These are phyloP conservation scores for Leptographium procerum DNA, from an alignment of 2,329 filamentous ascomycete species.

Conservation along the genomic window DNA sequence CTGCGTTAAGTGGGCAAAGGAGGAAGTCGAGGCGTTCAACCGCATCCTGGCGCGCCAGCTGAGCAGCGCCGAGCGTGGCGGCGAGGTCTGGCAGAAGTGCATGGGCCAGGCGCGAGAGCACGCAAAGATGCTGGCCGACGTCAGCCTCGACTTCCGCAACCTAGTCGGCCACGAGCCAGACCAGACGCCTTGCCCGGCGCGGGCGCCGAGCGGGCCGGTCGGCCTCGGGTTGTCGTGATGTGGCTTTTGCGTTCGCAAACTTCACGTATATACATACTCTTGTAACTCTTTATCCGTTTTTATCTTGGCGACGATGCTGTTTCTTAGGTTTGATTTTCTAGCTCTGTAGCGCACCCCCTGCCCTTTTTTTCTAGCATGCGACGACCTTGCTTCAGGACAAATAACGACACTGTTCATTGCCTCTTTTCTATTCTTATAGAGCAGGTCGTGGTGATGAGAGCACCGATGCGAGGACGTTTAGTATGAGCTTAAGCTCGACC, in stretches of 20 bases:
- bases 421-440: too few species aligned
- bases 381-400: too few species aligned
- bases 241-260: not conserved
- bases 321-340: too few species aligned
- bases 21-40: conserved; percentile 87
- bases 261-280: not conserved
- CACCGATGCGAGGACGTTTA: too few species aligned
- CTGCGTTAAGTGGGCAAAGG: conserved; percentile 97
- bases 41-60: conserved; percentile 70
- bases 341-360: too few species aligned
- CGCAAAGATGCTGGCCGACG: conserved; percentile 66
- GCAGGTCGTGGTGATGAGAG: too few species aligned
- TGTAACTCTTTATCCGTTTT: not conserved
- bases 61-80: conserved; percentile 70
- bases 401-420: too few species aligned
- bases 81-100: conserved; percentile 69
- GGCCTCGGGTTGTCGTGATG: conserved; percentile 29
- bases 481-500: too few species aligned
- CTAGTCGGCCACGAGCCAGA: conserved; percentile 54
- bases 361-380: too few species aligned
- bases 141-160: conserved; percentile 81
- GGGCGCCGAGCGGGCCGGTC: conserved; percentile 18
- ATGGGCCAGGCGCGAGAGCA: conserved; percentile 73
- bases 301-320: too few species aligned
- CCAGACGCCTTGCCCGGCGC: conserved; percentile 14